Percentiles rank a stretch among this genome's conserved stretches.
Evolutionary conservation across 2,329 filamentous ascomycete genomes (phyloP).

Genomic region (Colletotrichum echinochloae): DNA sequence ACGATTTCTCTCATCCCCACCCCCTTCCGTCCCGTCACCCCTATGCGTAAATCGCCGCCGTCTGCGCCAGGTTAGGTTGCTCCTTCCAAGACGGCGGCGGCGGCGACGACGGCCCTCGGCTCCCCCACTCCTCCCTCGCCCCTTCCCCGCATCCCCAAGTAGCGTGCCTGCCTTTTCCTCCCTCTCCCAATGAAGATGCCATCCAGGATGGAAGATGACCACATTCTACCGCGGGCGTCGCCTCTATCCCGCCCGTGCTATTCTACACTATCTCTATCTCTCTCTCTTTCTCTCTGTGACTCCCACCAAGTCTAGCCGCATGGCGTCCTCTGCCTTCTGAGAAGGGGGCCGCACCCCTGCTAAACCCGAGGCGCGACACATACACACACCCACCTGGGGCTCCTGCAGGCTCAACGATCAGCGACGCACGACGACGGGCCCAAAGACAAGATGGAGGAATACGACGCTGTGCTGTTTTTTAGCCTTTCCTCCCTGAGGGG

Average conservation of each 20-base stretch:
- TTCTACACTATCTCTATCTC: background rate
- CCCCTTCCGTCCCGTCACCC: no score
- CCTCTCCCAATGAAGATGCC: constrained; percentile 6
- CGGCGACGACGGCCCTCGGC: background rate
- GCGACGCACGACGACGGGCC: background rate
- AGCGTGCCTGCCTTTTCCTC: background rate
- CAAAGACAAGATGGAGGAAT: background rate
- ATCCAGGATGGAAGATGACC: background rate
- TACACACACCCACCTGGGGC: background rate
- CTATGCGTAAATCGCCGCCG: background rate
- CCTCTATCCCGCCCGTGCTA: background rate
- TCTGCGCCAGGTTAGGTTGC: background rate
- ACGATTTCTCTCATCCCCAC: background rate
- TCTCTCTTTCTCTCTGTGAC: background rate
- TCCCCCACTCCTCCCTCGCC: background rate
- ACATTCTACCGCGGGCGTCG: background rate
- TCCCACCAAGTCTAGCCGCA: background rate
- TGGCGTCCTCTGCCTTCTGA: background rate
- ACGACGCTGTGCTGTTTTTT: background rate
- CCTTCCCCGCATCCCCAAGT: background rate
- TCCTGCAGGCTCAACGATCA: constrained; percentile 14
- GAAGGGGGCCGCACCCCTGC: background rate
- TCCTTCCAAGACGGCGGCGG: no score
- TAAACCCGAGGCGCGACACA: no score
- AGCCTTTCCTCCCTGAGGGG: background rate